Conservation (phyloP, 1,284 basidiomycete species). For the Athelia psychrophila region DNA sequence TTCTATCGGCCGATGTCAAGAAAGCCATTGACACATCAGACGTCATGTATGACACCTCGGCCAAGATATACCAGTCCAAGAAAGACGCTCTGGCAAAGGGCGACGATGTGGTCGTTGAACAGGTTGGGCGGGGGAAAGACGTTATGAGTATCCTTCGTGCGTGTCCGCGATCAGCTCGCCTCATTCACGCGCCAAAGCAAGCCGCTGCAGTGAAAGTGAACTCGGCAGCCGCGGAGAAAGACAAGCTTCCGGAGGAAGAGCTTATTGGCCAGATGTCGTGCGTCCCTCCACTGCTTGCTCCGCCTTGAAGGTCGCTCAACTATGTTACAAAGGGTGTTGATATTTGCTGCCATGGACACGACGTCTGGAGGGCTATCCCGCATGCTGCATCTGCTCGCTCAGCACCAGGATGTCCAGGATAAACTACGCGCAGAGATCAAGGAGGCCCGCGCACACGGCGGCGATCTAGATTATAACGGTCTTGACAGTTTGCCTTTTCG, state of each 20-base stretch:
- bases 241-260: conserved; percentile 29
- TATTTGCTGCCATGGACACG: conserved; percentile 37
- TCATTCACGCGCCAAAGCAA: background rate
- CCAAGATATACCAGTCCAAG: conserved; percentile 11
- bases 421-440: conserved; percentile 32
- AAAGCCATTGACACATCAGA: conserved; percentile 4
- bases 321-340: conserved; percentile 24
- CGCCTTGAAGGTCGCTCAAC: background rate
- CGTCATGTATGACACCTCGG: conserved; percentile 11
- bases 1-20: conserved; percentile 5
- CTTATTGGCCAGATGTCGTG: conserved; percentile 31
- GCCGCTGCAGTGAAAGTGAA: conserved; percentile 25
- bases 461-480: conserved; percentile 30
- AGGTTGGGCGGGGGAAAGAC: conserved; percentile 21
- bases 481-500: conserved; percentile 32
- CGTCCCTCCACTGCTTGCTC: conserved; percentile 2
- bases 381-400: conserved; percentile 31
- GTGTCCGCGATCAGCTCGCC: conserved; percentile 1
- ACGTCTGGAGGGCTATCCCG: conserved; percentile 33
- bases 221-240: conserved; percentile 20
- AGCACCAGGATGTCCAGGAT: conserved; percentile 30
- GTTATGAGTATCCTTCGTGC: conserved; percentile 20
- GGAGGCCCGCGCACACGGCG: conserved; percentile 19
- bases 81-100: conserved; percentile 8
- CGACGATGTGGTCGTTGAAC: conserved; percentile 11